Conservation (phyloP, 805 yeast genomes). For the Kuraishia capsulata region DNA sequence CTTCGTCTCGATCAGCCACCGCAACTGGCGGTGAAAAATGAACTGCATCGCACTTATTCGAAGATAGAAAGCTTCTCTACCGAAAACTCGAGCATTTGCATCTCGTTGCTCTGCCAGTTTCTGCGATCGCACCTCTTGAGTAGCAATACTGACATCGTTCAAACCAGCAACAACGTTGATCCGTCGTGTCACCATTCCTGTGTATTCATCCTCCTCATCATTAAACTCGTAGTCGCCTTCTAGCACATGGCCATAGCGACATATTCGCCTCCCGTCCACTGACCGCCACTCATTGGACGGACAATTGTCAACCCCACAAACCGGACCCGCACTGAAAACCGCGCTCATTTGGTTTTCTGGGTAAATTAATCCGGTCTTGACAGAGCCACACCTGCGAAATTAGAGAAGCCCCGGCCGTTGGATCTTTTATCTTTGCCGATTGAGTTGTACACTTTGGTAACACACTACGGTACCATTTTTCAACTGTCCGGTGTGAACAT, state of each 20-base stretch:
- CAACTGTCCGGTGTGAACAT: no score
- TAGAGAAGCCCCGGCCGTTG: no score
- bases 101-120: constrained; percentile 2
- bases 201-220: constrained; percentile 67
- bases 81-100: background rate
- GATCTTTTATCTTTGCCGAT: no score
- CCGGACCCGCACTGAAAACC: constrained; percentile 64
- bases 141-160: constrained; percentile 28
- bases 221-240: constrained; percentile 73
- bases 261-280: constrained; percentile 70
- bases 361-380: background rate
- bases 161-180: constrained; percentile 28
- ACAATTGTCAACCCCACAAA: constrained; percentile 90
- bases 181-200: constrained; percentile 47
- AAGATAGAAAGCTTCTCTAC: constrained; percentile 3
- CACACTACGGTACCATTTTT: no score
- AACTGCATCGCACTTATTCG: constrained; percentile 14
- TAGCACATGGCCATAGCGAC: constrained; percentile 86
- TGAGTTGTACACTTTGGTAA: no score
- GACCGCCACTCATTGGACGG: constrained; percentile 65
- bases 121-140: constrained; percentile 2
- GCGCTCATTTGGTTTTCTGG: constrained; percentile 8
- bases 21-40: constrained; percentile 39
- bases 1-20: constrained; percentile 24
- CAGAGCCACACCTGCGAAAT: background rate